Evolutionary conservation across 148 eudicot genomes (phyloP), one percentile per base, ranked within the genome.

Genomic region (Rhododendron henanense): DNA sequence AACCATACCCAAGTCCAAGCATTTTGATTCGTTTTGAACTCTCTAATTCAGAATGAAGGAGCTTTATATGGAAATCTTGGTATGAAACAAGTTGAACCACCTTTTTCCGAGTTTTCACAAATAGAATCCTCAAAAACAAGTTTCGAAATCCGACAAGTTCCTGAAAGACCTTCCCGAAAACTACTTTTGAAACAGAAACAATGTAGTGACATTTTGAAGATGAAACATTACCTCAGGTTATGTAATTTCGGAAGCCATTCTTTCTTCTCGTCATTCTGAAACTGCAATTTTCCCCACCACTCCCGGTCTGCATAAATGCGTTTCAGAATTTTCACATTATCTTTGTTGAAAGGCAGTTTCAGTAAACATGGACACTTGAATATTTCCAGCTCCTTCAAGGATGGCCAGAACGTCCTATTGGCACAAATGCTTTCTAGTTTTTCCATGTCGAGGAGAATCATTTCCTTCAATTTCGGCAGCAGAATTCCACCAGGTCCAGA

Each of bases 321-420:
- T 61, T 61, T 25, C 10, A 61, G 25, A 61, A 6, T 61, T 61
- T 23, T 9, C 73, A 6, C 10, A 10, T 65, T 25, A 65, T 7
- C 3, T 65, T 65, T n/a, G 31, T 65, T 61, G 69, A 61, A 61
- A 55, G 51, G 51, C 11, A 61, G 1, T 21, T 23, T 61, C 19
- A 9, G 18, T 25, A 61, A 65, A 8, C 4, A 4, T 37, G 69
- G 81, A 71, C 86, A 77, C 6, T 84, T 39, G 16, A 15, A 21
- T 4, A 75, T 21, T 35, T 55, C 39, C 6, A 84, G 5, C 71
- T 39, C 57, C 80, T 53, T 16, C 86, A 77, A 84, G 81, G 81
- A 84, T 35, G 69, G 69, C 81, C 86, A 84, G 47, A 7, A 47
- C 8, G 10, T 47, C 10, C 8, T 10, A 39, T 5, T 5, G n/a